Percentiles rank a stretch among this genome's conserved stretches.
phyloP scores from a whole-genome alignment of 2,329 filamentous ascomycete species.

The Amesomyces nigricolor region DNA sequence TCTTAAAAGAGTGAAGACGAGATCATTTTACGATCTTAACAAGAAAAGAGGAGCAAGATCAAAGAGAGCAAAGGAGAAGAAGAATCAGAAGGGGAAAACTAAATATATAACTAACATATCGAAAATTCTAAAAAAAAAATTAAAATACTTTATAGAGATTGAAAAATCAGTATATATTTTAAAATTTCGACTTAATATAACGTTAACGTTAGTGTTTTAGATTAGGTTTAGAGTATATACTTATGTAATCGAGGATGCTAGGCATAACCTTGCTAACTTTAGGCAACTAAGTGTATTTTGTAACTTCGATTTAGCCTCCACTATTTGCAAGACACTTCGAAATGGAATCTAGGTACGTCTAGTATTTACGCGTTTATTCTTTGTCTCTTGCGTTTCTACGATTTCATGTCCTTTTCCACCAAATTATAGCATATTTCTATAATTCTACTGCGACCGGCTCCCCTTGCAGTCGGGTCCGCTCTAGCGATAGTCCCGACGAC shows the following conservation, averaged over 20 bases:
- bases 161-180: background rate
- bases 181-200: background rate
- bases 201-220: too few relatives aligned
- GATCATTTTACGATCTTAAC: background rate
- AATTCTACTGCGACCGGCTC: background rate
- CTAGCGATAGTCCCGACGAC: slow-evolving; percentile 11
- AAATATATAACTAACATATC: background rate
- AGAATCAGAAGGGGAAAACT: background rate
- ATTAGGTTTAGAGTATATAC: background rate
- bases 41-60: background rate
- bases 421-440: background rate
- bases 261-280: too few relatives aligned
- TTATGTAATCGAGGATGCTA: too few relatives aligned
- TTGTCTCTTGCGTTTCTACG: too few relatives aligned
- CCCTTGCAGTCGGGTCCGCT: background rate
- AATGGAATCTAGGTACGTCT: too few relatives aligned
- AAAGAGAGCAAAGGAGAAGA: too few relatives aligned
- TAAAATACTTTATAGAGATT: background rate
- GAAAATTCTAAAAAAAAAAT: background rate
- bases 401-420: too few relatives aligned
- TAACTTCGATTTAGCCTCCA: too few relatives aligned
- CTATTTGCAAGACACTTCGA: too few relatives aligned
- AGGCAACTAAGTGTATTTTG: too few relatives aligned
- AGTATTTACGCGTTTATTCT: too few relatives aligned
- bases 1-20: too few relatives aligned